These are phyloP conservation scores for Rutstroemia sydowiana DNA, from an alignment of 2,329 filamentous ascomycete species.

Conservation along the genomic window DNA sequence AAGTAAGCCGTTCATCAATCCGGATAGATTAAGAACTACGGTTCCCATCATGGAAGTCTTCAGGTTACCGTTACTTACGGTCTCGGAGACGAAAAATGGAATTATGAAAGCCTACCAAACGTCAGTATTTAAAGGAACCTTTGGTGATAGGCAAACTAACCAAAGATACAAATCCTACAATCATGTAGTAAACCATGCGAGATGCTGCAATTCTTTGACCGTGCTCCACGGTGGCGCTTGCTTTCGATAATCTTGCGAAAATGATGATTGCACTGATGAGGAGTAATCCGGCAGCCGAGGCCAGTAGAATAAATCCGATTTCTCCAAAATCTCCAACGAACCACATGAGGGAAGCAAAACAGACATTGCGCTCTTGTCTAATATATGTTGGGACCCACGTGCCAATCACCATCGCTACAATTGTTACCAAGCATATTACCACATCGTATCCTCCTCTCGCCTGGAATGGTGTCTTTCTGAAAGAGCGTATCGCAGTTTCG, in stretches of 20 bases:
- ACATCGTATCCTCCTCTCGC: slow-evolving; percentile 53
- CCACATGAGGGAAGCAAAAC: slow-evolving; percentile 62
- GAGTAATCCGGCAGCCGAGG: slow-evolving; percentile 43
- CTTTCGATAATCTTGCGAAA: slow-evolving; percentile 49
- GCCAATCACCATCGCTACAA: slow-evolving; percentile 44
- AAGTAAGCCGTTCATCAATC: slow-evolving; percentile 56
- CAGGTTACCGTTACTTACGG: slow-evolving; percentile 38
- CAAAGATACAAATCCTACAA: slow-evolving; percentile 48
- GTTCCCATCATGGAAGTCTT: slow-evolving; percentile 56
- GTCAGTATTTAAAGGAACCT: slow-evolving; percentile 25
- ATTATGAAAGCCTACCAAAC: slow-evolving; percentile 45
- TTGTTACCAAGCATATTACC: slow-evolving; percentile 45
- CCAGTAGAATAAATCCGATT: slow-evolving; percentile 47
- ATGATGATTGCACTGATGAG: slow-evolving; percentile 45
- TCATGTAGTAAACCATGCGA: slow-evolving; percentile 59
- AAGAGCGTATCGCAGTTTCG: slow-evolving; percentile 50
- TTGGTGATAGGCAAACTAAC: slow-evolving; percentile 37
- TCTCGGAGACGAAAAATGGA: slow-evolving; percentile 55
- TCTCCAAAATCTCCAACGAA: slow-evolving; percentile 55
- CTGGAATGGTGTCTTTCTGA: slow-evolving; percentile 49
- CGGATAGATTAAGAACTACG: slow-evolving; percentile 59
- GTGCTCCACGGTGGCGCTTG: slow-evolving; percentile 46
- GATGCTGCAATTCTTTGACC: slow-evolving; percentile 57
- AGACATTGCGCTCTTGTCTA: slow-evolving; percentile 48
- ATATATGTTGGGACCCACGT: slow-evolving; percentile 54